Percentiles rank a stretch among this genome's conserved stretches.
Evolutionary conservation across 352 stramenopile species (phyloP).

Genomic region (Thalassiosira exigua): DNA sequence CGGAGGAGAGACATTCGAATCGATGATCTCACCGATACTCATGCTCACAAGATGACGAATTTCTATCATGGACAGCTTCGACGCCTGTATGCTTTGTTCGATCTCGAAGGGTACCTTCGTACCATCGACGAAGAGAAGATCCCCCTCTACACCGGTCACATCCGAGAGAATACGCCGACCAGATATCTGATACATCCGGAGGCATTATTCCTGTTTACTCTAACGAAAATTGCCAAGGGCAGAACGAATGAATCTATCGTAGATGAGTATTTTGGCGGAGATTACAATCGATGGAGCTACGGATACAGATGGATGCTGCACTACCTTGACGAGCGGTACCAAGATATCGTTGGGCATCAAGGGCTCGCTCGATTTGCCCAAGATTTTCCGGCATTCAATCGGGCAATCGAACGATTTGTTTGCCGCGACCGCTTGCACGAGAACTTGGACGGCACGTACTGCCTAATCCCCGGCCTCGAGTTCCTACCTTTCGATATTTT

Average conservation of each 20-base stretch:
- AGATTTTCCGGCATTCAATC: slow-evolving; percentile 40
- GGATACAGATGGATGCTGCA: slow-evolving; percentile 39
- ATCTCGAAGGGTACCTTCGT: too few species aligned
- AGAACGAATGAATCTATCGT: slow-evolving; percentile 24
- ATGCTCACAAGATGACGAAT: too few species aligned
- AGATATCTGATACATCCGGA: slow-evolving; percentile 25
- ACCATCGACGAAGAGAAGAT: too few species aligned
- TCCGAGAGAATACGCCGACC: too few species aligned
- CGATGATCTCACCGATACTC: too few species aligned
- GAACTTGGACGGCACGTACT: slow-evolving; percentile 9
- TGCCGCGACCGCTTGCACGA: slow-evolving; percentile 10
- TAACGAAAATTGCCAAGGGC: slow-evolving; percentile 22
- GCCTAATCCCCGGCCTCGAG: slow-evolving; percentile 5
- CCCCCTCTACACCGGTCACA: too few species aligned
- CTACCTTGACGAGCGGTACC: slow-evolving; percentile 34
- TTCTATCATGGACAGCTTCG: too few species aligned
- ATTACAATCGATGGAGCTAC: slow-evolving; percentile 21
- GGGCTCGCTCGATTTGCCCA: slow-evolving; percentile 26
- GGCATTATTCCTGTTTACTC: slow-evolving; percentile 36
- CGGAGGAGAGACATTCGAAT: too few species aligned
- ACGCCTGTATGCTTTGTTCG: too few species aligned
- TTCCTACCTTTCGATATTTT: slow-evolving; percentile 43
- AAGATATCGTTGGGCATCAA: slow-evolving; percentile 32
- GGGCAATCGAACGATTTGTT: slow-evolving; percentile 24
- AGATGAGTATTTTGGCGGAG: slow-evolving; percentile 29